Conservation (phyloP, 2,329 filamentous ascomycete species). For the Pyrenochaeta sp. region DNA sequence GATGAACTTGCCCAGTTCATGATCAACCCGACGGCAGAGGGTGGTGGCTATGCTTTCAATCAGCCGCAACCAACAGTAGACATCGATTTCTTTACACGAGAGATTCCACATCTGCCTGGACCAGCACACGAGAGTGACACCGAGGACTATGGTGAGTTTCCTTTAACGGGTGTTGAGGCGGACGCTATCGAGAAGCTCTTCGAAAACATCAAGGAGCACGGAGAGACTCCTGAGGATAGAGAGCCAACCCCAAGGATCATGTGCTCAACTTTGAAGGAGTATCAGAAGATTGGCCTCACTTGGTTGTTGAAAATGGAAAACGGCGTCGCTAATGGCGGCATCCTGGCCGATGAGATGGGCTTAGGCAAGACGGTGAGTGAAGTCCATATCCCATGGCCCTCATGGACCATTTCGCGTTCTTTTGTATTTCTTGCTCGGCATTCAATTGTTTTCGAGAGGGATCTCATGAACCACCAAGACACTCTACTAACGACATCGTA, state of each 20-base stretch:
- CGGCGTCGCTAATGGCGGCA: conserved; percentile 75
- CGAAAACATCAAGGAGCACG: conserved; percentile 41
- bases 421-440: background rate
- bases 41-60: conserved; percentile 24
- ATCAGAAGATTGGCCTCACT: conserved; percentile 79
- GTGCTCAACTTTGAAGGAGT: conserved; percentile 74
- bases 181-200: conserved; percentile 43
- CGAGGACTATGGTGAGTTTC: conserved; percentile 24
- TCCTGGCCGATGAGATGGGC: conserved; percentile 73
- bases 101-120: conserved; percentile 13
- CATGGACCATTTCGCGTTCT: too few relatives aligned
- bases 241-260: conserved; percentile 75
- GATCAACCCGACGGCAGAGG: conserved; percentile 20
- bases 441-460: background rate
- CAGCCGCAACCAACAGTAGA: conserved; percentile 1
- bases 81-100: background rate
- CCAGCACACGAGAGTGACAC: conserved; percentile 13
- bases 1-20: conserved; percentile 43
- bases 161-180: conserved; percentile 22
- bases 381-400: background rate
- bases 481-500: conserved; percentile 4
- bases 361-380: conserved; percentile 76
- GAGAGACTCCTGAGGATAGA: conserved; percentile 61
- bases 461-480: background rate
- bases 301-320: conserved; percentile 81